Conservation (phyloP, 495 filamentous ascomycete species). For the Haplographium delicatum region DNA sequence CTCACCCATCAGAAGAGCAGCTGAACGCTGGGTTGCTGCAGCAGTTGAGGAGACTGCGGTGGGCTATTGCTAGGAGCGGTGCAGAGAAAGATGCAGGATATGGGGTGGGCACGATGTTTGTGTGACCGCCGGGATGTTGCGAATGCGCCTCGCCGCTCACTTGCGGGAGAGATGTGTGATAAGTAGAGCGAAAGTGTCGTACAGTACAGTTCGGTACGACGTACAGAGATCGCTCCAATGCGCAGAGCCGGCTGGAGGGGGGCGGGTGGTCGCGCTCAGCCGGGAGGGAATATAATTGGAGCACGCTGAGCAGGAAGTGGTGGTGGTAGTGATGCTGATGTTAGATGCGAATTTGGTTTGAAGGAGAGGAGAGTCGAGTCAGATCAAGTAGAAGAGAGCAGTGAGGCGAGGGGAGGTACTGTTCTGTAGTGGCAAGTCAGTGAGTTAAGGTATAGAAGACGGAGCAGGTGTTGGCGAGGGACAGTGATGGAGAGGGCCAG, state of each 20-base stretch:
- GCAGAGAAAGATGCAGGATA: too few species aligned
- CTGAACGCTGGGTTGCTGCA: conserved; percentile 13
- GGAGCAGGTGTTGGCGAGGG: too few species aligned
- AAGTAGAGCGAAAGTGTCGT: not conserved
- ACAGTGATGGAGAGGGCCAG: too few species aligned
- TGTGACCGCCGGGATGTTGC: conserved; percentile 5
- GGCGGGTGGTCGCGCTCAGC: not conserved
- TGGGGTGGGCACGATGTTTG: conserved; percentile 11
- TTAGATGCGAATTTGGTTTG: not conserved
- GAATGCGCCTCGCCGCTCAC: conserved; percentile 14
- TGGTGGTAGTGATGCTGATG: too few species aligned
- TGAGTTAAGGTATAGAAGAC: too few species aligned
- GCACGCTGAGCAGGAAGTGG: not conserved
- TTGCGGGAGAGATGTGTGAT: conserved; percentile 1
- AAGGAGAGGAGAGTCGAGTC: not conserved
- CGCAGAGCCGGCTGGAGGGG: not conserved
- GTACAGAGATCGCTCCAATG: not conserved
- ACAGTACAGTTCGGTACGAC: too few species aligned
- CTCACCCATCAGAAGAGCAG: conserved; percentile 10
- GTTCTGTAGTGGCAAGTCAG: too few species aligned
- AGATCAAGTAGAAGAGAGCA: not conserved
- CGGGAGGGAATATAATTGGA: not conserved
- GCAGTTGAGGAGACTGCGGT: not conserved
- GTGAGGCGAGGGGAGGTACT: not conserved
- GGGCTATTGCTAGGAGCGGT: conserved; percentile 6